Evolutionary conservation across 2,329 filamentous ascomycete species (phyloP).

Genomic region (Huntiella moniliformis): DNA sequence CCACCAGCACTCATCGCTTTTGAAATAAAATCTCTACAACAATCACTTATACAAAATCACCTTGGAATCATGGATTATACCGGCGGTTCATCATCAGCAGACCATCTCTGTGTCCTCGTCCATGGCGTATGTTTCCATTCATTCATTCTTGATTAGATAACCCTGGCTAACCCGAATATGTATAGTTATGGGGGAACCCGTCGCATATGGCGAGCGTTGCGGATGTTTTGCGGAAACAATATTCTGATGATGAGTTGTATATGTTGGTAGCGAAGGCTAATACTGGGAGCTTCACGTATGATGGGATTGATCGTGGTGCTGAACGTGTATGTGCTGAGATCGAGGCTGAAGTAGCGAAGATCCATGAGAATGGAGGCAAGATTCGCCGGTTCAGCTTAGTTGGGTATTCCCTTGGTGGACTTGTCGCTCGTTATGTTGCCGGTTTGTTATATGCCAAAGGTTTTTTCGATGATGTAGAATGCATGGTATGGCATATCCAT

Average conservation of each 20-base stretch:
- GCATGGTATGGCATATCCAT: constrained; percentile 36
- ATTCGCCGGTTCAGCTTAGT: constrained; percentile 72
- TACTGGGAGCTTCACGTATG: constrained; percentile 51
- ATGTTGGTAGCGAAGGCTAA: constrained; percentile 57
- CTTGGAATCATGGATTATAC: constrained; percentile 20
- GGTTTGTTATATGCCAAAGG: constrained; percentile 69
- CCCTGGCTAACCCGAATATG: neutral
- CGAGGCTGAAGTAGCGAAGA: constrained; percentile 39
- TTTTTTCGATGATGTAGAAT: constrained; percentile 58
- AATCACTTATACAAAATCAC: neutral
- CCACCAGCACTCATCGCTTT: constrained; percentile 1
- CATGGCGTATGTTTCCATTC: constrained; percentile 41
- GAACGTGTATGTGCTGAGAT: constrained; percentile 50
- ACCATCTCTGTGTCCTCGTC: constrained; percentile 60
- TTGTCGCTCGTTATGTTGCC: constrained; percentile 72
- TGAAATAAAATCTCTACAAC: neutral
- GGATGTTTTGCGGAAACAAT: constrained; percentile 40
- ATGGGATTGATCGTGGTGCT: constrained; percentile 49
- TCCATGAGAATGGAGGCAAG: constrained; percentile 43
- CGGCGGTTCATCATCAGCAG: constrained; percentile 34
- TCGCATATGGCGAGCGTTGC: constrained; percentile 51
- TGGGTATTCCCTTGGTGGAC: constrained; percentile 76
- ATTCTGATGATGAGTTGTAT: constrained; percentile 45
- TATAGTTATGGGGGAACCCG: constrained; percentile 60
- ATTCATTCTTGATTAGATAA: neutral